Conservation (phyloP, 768 basidiomycete genomes). For the Termitomyces sp. region DNA sequence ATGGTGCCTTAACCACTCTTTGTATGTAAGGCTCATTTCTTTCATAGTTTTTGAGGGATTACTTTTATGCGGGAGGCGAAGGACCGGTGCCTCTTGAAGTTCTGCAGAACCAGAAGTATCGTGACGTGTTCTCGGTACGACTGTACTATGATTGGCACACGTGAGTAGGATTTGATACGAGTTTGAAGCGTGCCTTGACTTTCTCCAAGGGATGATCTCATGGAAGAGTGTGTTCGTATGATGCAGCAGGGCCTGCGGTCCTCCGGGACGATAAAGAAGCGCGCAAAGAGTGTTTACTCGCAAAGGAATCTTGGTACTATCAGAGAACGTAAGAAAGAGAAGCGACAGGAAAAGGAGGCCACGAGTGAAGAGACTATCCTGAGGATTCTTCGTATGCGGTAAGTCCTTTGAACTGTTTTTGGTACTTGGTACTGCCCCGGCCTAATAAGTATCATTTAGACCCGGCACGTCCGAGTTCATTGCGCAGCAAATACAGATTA, state of each 20-base stretch:
- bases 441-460: slow-evolving; percentile 33
- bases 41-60: slow-evolving; percentile 83
- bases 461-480: slow-evolving; percentile 84
- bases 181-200: slow-evolving; percentile 12
- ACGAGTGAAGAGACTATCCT: slow-evolving; percentile 89
- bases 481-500: slow-evolving; percentile 79
- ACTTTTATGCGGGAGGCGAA: slow-evolving; percentile 93
- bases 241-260: slow-evolving; percentile 85
- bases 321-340: slow-evolving; percentile 89
- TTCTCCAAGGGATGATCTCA: slow-evolving; percentile 62
- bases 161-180: slow-evolving; percentile 37
- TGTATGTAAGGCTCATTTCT: slow-evolving; percentile 4
- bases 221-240: slow-evolving; percentile 95
- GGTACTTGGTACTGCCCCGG: not conserved
- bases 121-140: slow-evolving; percentile 85
- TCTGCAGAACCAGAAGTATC: slow-evolving; percentile 92
- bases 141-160: slow-evolving; percentile 97
- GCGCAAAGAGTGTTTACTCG: slow-evolving; percentile 88
- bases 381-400: slow-evolving; percentile 95
- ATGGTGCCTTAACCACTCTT: not conserved
- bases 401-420: slow-evolving; percentile 11
- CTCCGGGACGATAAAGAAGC: slow-evolving; percentile 76
- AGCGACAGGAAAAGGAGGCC: slow-evolving; percentile 74
- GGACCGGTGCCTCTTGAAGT: slow-evolving; percentile 83
- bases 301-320: slow-evolving; percentile 97